Base-by-base conservation (phyloP, 805 yeast genomes). In the Wickerhamomyces bisporus region DNA sequence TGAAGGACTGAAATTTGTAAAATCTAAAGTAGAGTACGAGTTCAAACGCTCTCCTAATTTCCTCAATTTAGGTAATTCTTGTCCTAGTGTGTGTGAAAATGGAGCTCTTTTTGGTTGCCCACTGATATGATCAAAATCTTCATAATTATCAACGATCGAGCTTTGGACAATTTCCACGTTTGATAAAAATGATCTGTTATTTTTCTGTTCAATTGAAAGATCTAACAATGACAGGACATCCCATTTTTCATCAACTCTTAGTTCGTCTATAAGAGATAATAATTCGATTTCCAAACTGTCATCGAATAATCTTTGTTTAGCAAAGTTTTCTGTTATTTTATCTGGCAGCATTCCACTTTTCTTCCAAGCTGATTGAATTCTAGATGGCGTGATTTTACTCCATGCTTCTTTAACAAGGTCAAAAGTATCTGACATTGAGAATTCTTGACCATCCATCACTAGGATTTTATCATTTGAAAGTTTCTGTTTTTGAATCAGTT, bases 151-250 rank as follows among this genome's bases (percentile, higher is more conserved):
- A 50, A 71, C 73, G 11, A 75, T 66, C 43, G 83, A 76, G 50
- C 81, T 72, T 19, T 77, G 75, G 3, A 79, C 75, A 32, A 79
- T 68, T 48, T 79, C 85, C 36, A 71, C 79, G 30, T 75, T 75
- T 15, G 83, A 76, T 10, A 73, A 63, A 47, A 77, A 79, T 30
- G 66, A 56, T 27, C 64, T 57, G 44, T 50, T 53, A 36, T 58
- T 62, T 41, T 66, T 69, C 31, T 61, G 63, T 45, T 70, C 75
- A 11, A 65, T 55, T 26, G 64, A 52, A 23, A 79, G 57, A 28
- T 77, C 80, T 32, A 77, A 47, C 27, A 79, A 54, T 43, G 74
- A 73, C 34, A 72, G 72, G 21, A 71, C 61, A 38, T 75, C 78
- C 85, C 85, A 79, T 18, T 76, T 70, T 36, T 74, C 66, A 12